Percentiles rank a stretch among this genome's conserved stretches.
phyloP scores from a whole-genome alignment of 164 flowering plant genomes.

The Euptelea pleiosperma region DNA sequence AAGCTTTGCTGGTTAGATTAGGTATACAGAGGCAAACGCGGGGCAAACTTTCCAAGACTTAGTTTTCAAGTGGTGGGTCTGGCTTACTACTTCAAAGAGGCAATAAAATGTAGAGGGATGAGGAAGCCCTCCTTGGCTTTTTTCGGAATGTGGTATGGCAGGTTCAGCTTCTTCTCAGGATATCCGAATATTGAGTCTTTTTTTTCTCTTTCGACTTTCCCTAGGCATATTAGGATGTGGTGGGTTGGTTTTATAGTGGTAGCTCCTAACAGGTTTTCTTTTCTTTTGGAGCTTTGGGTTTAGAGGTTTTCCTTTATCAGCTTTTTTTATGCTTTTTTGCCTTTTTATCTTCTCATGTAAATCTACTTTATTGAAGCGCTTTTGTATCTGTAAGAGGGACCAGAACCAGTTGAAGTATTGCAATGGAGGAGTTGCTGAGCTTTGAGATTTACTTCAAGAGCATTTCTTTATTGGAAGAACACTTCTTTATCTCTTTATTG shows the following conservation, averaged over 20 bases:
- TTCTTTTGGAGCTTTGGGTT: background rate
- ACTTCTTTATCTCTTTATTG: too few relatives aligned
- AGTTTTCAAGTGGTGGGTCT: too few relatives aligned
- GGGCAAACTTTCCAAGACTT: constrained; percentile 1
- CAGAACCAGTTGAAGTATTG: too few relatives aligned
- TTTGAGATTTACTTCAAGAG: too few relatives aligned
- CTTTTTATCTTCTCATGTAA: too few relatives aligned
- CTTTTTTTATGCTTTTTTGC: constrained; percentile 3
- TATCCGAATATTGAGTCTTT: background rate
- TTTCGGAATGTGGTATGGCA: too few relatives aligned
- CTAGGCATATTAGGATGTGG: constrained; percentile 8
- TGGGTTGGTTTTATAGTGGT: too few relatives aligned
- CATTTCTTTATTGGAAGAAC: too few relatives aligned
- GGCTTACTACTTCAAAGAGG: too few relatives aligned
- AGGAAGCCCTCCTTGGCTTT: too few relatives aligned
- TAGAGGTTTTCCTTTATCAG: constrained; percentile 6
- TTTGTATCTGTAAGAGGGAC: constrained; percentile 7
- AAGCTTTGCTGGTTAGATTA: constrained; percentile 14
- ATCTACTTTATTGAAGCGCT: constrained; percentile 6
- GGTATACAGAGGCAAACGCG: constrained; percentile 3
- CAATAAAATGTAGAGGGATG: too few relatives aligned
- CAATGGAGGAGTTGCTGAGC: too few relatives aligned
- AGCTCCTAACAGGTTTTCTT: constrained; percentile 15
- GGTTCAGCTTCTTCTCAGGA: background rate
- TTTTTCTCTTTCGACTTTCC: background rate